Evolutionary conservation across 2,329 filamentous ascomycete genomes (phyloP), one percentile per base, ranked within the genome.

Genomic region (Diatrype stigma): DNA sequence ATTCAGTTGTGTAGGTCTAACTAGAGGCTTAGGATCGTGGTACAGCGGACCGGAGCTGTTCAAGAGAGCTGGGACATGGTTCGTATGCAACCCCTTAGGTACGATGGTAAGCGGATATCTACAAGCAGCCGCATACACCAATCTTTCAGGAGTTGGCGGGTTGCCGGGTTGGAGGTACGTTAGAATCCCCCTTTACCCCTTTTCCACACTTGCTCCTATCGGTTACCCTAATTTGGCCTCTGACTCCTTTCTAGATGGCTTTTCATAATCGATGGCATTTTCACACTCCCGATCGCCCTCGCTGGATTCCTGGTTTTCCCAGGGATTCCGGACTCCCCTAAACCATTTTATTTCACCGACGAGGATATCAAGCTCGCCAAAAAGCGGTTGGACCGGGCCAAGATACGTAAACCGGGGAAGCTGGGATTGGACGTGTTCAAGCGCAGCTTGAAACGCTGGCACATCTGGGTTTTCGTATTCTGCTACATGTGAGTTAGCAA

Each of bases 261-360:
- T 0, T 82, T 81, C 46, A 74, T 81, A 11, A 79, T 82, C 23
- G 78, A 81, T 48, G 79, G 78, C 1, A 69, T 79, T 28, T 80
- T 81, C 58, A 78, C 75, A 0, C 66, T 81, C 2, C 78, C 77
- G 0, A 71, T 82, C 10, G 73, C 76, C 0, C 50, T 81, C 2
- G 69, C 74, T 6, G 78, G 79, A 0, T 79, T 73, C 53, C 49
- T 80, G 6, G 71, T 80, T 3, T 64, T 63, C 47, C 72, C 72
- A 0, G 72, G 71, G 0, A 67, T 73, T 67, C 57, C 73, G 65
- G 70, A 71, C 48, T 71, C 69, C 0, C 68, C 69, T 0, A 63
- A 59, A 19, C 67, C 70, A 1, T 71, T 70, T 40, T 72, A 63
- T 46, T 45, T 74, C 11, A 68, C 64, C 0, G 59, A 63, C 1